Evolutionary conservation across 805 yeast genomes (phyloP).

Genomic region (Wickerhamiella hasegawae): DNA sequence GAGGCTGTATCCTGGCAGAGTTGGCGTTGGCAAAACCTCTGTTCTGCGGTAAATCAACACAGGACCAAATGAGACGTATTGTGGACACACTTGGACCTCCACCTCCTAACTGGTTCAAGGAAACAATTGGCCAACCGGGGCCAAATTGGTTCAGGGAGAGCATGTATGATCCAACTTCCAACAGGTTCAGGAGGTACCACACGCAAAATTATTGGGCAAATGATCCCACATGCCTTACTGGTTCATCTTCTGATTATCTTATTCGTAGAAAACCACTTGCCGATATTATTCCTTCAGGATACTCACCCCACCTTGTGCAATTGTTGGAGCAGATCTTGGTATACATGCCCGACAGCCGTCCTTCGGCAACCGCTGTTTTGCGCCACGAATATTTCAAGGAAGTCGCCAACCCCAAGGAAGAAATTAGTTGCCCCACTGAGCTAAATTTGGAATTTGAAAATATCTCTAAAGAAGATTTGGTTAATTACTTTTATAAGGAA

Average conservation of each 20-base stretch:
- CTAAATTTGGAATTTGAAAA: slow-evolving; percentile 61
- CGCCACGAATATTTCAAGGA: slow-evolving; percentile 37
- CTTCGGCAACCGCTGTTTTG: slow-evolving; percentile 39
- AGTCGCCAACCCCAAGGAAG: slow-evolving; percentile 41
- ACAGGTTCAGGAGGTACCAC: neutral
- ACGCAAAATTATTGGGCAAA: neutral
- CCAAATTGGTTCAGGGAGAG: too few species aligned
- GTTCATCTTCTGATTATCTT: too few species aligned
- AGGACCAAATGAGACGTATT: slow-evolving; percentile 57
- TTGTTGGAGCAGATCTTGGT: slow-evolving; percentile 38
- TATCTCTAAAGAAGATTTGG: slow-evolving; percentile 6
- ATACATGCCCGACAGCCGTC: slow-evolving; percentile 48
- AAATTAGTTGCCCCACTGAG: slow-evolving; percentile 32
- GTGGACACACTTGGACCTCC: slow-evolving; percentile 62
- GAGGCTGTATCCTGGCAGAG: slow-evolving; percentile 82
- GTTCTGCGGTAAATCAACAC: slow-evolving; percentile 58
- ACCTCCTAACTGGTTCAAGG: slow-evolving; percentile 13
- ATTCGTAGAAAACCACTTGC: too few species aligned
- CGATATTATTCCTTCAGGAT: slow-evolving; percentile 4
- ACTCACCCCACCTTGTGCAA: slow-evolving; percentile 15
- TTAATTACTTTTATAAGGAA: neutral
- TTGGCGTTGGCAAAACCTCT: slow-evolving; percentile 65
- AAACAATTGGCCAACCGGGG: too few species aligned
- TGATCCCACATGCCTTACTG: too few species aligned
- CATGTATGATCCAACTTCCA: too few species aligned